Evolutionary conservation across 1,139 yeast species (phyloP).

Genomic region (Suhomyces kunorum): DNA sequence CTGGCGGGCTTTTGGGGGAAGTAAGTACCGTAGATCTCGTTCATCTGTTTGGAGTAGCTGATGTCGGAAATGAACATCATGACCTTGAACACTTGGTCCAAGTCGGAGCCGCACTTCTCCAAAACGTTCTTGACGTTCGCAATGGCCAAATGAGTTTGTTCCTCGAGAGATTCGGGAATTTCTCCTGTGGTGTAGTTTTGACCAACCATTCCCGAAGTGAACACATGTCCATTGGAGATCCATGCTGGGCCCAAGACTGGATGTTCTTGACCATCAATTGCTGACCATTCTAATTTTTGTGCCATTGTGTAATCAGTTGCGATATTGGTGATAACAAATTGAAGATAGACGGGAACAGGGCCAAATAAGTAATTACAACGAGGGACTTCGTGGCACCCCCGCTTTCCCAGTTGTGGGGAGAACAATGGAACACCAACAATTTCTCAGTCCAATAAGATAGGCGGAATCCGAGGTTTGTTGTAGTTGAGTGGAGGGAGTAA

Average conservation of each 20-base stretch:
- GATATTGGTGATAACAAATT: background rate
- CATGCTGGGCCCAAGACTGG: slow-evolving; percentile 49
- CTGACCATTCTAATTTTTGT: slow-evolving; percentile 40
- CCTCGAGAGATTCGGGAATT: slow-evolving; percentile 40
- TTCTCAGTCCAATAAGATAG: background rate
- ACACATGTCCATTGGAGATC: slow-evolving; percentile 51
- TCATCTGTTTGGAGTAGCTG: slow-evolving; percentile 45
- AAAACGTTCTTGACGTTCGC: slow-evolving; percentile 46
- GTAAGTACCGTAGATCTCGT: slow-evolving; percentile 48
- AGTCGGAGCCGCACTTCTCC: slow-evolving; percentile 48
- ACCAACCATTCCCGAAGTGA: slow-evolving; percentile 47
- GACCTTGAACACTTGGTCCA: slow-evolving; percentile 54
- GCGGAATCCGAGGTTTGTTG: too few species aligned
- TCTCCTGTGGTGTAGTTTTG: slow-evolving; percentile 35
- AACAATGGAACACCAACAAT: too few species aligned
- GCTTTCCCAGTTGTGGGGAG: too few species aligned
- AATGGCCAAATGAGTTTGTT: slow-evolving; percentile 50
- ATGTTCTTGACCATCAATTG: slow-evolving; percentile 38
- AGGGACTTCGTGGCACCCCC: background rate
- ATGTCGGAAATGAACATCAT: slow-evolving; percentile 51
- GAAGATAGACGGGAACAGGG: background rate
- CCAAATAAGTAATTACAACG: slow-evolving; percentile 1
- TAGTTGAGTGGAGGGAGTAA: background rate
- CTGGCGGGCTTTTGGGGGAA: slow-evolving; percentile 57
- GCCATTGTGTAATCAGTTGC: slow-evolving; percentile 18